These are phyloP conservation scores for Ceratobasidium sp. DNA, from an alignment of 1,284 basidiomycete genomes.

Conservation along the genomic window DNA sequence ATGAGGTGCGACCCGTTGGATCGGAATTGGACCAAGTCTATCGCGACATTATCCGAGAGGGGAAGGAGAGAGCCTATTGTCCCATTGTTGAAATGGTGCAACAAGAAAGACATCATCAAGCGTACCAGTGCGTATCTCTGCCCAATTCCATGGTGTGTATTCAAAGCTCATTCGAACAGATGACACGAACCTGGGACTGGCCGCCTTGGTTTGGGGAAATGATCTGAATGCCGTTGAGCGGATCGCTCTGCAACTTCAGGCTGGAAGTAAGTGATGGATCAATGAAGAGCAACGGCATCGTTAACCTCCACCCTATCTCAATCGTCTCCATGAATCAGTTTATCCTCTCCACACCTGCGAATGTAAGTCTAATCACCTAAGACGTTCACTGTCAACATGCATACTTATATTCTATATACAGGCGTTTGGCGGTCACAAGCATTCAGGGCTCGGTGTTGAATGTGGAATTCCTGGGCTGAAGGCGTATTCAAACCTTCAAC, in stretches of 20 bases:
- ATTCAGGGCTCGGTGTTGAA: background rate
- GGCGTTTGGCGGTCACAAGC: background rate
- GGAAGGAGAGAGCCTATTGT: constrained; percentile 60
- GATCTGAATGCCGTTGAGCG: constrained; percentile 23
- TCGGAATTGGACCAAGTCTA: constrained; percentile 73
- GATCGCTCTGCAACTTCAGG: constrained; percentile 31
- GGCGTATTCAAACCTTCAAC: background rate
- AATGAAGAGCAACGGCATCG: background rate
- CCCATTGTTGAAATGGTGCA: constrained; percentile 38
- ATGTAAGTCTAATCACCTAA: background rate
- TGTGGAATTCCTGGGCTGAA: constrained; percentile 1
- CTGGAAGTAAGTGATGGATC: constrained; percentile 22
- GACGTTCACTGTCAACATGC: no score
- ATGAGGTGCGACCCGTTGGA: constrained; percentile 84
- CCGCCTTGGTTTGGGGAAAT: constrained; percentile 34
- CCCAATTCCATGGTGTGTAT: background rate
- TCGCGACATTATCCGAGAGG: constrained; percentile 66
- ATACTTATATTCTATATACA: no score
- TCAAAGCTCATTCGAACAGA: background rate
- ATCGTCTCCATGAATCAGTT: constrained; percentile 28
- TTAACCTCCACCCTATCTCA: background rate
- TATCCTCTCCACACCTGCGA: background rate
- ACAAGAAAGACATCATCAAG: constrained; percentile 36
- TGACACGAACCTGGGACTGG: constrained; percentile 21
- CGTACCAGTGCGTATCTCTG: constrained; percentile 29